Conservation (phyloP, 371 early-diverging fungal species). For the Batrachochytrium dendrobatidis region DNA sequence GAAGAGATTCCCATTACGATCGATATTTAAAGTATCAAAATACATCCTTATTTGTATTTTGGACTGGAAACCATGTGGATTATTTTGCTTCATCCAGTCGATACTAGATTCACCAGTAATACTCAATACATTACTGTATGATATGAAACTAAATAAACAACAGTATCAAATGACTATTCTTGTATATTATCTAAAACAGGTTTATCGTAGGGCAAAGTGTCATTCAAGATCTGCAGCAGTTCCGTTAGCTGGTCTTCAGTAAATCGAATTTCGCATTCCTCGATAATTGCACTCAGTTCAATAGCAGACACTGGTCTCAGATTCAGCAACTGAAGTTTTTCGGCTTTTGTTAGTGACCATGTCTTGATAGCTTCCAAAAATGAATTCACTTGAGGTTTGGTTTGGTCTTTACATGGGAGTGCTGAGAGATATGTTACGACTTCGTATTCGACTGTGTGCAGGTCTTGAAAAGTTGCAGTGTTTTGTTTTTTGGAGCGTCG, state of each 20-base stretch:
- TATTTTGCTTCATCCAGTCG: too few relatives aligned
- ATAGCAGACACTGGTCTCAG: conserved; percentile 16
- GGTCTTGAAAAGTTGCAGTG: conserved; percentile 1
- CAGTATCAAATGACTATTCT: too few relatives aligned
- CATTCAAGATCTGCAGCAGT: not conserved
- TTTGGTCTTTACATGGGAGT: conserved; percentile 10
- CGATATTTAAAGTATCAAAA: too few relatives aligned
- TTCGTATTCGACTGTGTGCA: conserved; percentile 8
- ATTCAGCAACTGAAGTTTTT: conserved; percentile 30
- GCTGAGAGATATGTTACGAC: conserved; percentile 9
- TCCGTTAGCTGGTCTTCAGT: not conserved
- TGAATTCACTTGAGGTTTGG: not conserved
- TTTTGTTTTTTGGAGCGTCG: not conserved
- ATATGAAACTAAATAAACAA: too few relatives aligned
- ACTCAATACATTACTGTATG: too few relatives aligned
- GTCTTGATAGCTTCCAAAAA: conserved; percentile 11
- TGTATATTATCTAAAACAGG: not conserved
- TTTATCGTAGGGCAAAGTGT: not conserved
- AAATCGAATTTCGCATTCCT: not conserved
- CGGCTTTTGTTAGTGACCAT: conserved; percentile 23
- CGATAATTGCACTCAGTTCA: conserved; percentile 10
- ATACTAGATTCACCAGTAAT: too few relatives aligned
- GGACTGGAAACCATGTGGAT: too few relatives aligned
- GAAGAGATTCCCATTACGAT: too few relatives aligned
- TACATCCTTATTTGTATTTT: too few relatives aligned